Conservation (phyloP, 2,329 filamentous ascomycete species). For the Diaporthe sp. region DNA sequence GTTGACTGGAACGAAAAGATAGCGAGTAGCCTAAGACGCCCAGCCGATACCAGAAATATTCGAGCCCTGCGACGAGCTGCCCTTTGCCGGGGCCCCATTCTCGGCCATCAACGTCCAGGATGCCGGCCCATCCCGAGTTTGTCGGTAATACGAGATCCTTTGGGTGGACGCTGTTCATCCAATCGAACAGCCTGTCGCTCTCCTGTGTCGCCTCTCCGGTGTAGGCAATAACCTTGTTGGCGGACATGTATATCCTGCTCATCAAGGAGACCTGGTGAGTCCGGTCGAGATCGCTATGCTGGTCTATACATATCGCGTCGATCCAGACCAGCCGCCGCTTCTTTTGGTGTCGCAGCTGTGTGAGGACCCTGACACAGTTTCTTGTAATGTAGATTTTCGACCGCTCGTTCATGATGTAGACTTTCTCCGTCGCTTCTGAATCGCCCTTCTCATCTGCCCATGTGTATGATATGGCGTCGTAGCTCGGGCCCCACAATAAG, state of each 20-base stretch:
- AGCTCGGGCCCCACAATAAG: background rate
- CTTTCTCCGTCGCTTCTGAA: background rate
- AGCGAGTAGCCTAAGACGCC: background rate
- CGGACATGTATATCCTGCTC: background rate
- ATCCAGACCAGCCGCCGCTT: constrained; percentile 11
- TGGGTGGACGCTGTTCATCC: background rate
- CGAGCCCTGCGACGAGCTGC: background rate
- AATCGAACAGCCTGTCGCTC: background rate
- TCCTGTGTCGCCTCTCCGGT: background rate
- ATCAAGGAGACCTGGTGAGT: background rate
- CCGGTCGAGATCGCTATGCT: background rate
- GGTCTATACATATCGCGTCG: constrained; percentile 4
- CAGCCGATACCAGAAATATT: background rate
- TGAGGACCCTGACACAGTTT: background rate
- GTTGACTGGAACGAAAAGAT: background rate
- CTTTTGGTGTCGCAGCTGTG: background rate
- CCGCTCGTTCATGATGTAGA: background rate
- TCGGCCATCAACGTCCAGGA: background rate
- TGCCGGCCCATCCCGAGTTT: background rate
- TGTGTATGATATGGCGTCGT: constrained; percentile 6
- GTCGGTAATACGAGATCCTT: background rate
- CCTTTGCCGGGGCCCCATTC: background rate
- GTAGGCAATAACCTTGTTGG: background rate
- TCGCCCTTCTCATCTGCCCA: constrained; percentile 3
- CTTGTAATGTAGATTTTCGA: background rate